A percentile compares a stretch with the other conserved stretches of the same genome.
These are phyloP conservation scores for Talaromyces marneffei DNA, from an alignment of 2,329 filamentous ascomycete species.

Conservation along the genomic window DNA sequence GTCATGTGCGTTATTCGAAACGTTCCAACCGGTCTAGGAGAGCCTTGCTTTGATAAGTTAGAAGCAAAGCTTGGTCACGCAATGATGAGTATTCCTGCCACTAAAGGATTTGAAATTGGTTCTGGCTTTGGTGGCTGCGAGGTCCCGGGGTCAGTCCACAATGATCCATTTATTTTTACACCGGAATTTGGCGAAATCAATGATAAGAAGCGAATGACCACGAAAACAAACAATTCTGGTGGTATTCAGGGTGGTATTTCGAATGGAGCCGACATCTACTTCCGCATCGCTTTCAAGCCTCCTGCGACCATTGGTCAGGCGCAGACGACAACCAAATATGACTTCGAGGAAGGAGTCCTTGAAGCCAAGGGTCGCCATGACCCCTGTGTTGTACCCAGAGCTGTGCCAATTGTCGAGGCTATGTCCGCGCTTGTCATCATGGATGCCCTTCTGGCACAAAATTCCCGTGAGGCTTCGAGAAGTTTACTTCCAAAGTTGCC, in stretches of 20 bases:
- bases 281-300: conserved; percentile 91
- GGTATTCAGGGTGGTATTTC: conserved; percentile 94
- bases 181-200: conserved; percentile 26
- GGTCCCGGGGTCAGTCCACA: conserved; percentile 82
- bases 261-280: conserved; percentile 91
- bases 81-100: conserved; percentile 91
- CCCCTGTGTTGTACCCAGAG: conserved; percentile 83
- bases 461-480: conserved; percentile 52
- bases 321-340: conserved; percentile 77
- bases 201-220: conserved; percentile 58
- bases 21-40: conserved; percentile 76
- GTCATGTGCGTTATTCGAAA: conserved; percentile 92
- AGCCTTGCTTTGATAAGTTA: conserved; percentile 92
- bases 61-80: conserved; percentile 87
- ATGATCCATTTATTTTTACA: conserved; percentile 72
- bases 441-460: conserved; percentile 80
- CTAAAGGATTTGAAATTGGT: conserved; percentile 92
- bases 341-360: conserved; percentile 67
- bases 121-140: conserved; percentile 85
- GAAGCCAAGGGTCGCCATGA: conserved; percentile 93
- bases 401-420: conserved; percentile 64
- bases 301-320: conserved; percentile 87
- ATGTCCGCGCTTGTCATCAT: conserved; percentile 87
- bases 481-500: conserved; percentile 41
- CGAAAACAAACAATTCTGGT: conserved; percentile 90